A percentile compares a stretch with the other conserved stretches of the same genome.
phyloP scores from a whole-genome alignment of 345 rosid genomes.

The Aquilaria yunnanensis region DNA sequence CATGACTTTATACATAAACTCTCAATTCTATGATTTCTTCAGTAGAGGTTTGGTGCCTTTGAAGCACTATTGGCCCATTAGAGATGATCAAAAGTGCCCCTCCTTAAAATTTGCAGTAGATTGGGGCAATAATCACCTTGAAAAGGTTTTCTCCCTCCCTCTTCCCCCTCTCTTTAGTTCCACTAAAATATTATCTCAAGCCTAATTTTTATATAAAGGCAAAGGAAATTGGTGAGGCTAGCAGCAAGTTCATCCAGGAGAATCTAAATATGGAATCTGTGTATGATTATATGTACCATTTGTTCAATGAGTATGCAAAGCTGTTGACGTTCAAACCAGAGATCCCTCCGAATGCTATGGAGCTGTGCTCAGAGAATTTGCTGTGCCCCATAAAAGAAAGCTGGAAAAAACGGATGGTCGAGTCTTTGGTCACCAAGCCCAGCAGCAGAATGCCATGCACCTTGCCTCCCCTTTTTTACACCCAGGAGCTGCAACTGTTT shows the following conservation, averaged over 20 bases:
- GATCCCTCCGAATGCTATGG: conserved; percentile 31
- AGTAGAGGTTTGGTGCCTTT: conserved; percentile 38
- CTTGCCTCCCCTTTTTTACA: conserved; percentile 33
- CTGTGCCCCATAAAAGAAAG: conserved; percentile 24
- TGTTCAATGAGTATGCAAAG: conserved; percentile 36
- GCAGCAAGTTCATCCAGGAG: conserved; percentile 26
- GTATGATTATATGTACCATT: conserved; percentile 47
- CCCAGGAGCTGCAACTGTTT: conserved; percentile 18
- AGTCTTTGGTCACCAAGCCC: conserved; percentile 37
- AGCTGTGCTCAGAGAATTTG: conserved; percentile 43
- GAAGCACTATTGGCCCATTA: conserved; percentile 48
- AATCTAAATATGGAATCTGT: conserved; percentile 34
- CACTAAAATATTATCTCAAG: not conserved
- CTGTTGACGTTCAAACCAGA: conserved; percentile 31
- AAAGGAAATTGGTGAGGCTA: conserved; percentile 28
- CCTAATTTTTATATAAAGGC: conserved; percentile 20
- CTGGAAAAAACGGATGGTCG: conserved; percentile 29
- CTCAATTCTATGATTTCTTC: conserved; percentile 35
- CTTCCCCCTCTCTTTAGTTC: not conserved
- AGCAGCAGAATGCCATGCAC: conserved; percentile 25
- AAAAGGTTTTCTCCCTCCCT: conserved; percentile 14
- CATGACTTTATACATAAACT: conserved; percentile 28
- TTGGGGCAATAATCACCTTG: conserved; percentile 41
- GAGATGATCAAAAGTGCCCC: conserved; percentile 23
- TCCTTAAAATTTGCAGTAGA: conserved; percentile 44